A percentile compares a stretch with the other conserved stretches of the same genome.
Conservation (phyloP, 2,329 filamentous ascomycete species). For the Fusarium cicatricum region DNA sequence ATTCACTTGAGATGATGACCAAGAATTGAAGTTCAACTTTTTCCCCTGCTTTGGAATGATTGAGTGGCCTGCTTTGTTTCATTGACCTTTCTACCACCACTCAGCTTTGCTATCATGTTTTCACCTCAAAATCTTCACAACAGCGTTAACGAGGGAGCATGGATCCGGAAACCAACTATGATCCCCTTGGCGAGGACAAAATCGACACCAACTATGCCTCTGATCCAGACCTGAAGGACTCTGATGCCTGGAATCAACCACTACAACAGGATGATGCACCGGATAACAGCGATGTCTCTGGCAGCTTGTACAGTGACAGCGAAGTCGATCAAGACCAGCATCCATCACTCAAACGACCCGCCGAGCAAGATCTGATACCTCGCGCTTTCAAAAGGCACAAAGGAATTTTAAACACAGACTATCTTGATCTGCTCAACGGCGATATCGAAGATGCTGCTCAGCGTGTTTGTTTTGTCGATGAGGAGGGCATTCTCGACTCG, state of each 20-base stretch:
- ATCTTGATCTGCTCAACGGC: slow-evolving; percentile 62
- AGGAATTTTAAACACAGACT: slow-evolving; percentile 54
- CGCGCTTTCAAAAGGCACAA: slow-evolving; percentile 57
- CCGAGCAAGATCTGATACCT: slow-evolving; percentile 31
- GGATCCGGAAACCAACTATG: slow-evolving; percentile 42
- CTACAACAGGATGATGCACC: slow-evolving; percentile 3
- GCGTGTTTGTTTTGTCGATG: slow-evolving; percentile 45
- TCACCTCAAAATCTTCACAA: slow-evolving; percentile 30
- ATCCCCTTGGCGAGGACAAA: slow-evolving; percentile 27
- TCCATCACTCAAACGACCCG: slow-evolving; percentile 44
- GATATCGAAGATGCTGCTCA: slow-evolving; percentile 64
- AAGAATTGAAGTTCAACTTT: not conserved
- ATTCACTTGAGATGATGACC: not conserved
- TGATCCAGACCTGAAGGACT: slow-evolving; percentile 16
- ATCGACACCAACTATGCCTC: slow-evolving; percentile 3
- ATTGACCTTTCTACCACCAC: not conserved
- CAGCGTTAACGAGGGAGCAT: slow-evolving; percentile 40
- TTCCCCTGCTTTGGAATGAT: not conserved
- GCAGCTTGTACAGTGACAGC: slow-evolving; percentile 23
- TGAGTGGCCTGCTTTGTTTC: no score
- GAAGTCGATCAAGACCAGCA: slow-evolving; percentile 20
- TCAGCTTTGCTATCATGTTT: slow-evolving; percentile 42
- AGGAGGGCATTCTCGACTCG: slow-evolving; percentile 45
- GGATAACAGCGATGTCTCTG: slow-evolving; percentile 18
- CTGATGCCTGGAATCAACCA: not conserved